Conservation (phyloP, 75 land plant genomes). For the Larix kaempferi region DNA sequence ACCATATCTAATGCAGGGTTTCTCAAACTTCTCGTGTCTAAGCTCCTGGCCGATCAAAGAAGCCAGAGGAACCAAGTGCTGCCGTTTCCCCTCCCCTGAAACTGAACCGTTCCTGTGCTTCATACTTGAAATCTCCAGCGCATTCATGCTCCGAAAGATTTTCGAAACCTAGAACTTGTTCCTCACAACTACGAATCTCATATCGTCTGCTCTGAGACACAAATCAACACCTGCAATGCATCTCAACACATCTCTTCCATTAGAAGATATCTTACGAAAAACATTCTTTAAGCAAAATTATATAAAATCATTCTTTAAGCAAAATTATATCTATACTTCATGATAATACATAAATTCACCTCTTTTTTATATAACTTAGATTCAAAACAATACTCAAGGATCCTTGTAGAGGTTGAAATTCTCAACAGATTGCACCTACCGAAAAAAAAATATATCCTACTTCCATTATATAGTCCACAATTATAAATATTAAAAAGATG, state of each 20-base stretch:
- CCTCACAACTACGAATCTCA: not conserved
- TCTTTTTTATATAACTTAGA: not conserved
- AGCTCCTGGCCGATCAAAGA: constrained; percentile 51
- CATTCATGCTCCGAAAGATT: no score
- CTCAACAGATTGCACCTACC: not conserved
- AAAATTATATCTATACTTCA: no score
- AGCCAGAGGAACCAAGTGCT: constrained; percentile 55
- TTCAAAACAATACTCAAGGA: not conserved
- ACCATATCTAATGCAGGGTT: constrained; percentile 61
- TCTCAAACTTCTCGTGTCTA: constrained; percentile 66
- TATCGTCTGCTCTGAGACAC: not conserved
- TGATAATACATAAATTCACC: not conserved
- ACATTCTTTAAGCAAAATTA: not conserved
- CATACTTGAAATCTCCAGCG: no score
- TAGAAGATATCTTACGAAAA: not conserved
- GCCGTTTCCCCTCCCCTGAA: constrained; percentile 18
- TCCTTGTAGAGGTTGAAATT: not conserved
- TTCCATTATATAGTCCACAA: not conserved
- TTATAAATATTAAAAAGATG: constrained; percentile 2
- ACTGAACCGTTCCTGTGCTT: not conserved
- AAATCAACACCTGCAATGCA: constrained; percentile 10
- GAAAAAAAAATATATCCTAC: not conserved
- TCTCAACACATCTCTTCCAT: not conserved
- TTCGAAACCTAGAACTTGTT: no score
- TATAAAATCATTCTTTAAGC: not conserved